phyloP scores from a whole-genome alignment of 257 asterid genomes.

The Lycium barbarum region DNA sequence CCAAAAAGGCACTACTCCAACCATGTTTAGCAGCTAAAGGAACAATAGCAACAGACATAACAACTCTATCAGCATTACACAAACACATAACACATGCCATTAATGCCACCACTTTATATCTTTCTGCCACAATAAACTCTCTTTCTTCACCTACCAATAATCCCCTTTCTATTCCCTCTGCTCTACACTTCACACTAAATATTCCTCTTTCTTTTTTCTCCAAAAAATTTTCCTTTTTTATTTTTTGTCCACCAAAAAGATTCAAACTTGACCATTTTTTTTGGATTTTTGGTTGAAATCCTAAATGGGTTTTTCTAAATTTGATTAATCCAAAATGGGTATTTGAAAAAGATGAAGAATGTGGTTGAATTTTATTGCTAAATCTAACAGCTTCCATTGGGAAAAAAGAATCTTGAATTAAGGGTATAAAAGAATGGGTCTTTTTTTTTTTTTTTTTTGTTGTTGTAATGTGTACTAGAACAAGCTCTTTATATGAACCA shows the following conservation, averaged over 20 bases:
- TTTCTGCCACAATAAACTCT: conserved; percentile 71
- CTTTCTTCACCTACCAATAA: conserved; percentile 54
- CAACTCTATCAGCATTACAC: conserved; percentile 96
- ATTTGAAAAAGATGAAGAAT: conserved; percentile 37
- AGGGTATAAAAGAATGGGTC: conserved; percentile 11
- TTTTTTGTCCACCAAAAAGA: conserved; percentile 34
- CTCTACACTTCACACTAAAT: conserved; percentile 61
- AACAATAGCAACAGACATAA: conserved; percentile 96
- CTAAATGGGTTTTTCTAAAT: conserved; percentile 39
- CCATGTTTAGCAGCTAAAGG: conserved; percentile 90
- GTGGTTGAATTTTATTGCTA: conserved; percentile 33
- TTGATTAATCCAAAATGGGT: conserved; percentile 34
- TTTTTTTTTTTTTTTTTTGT: neutral
- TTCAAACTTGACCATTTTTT: conserved; percentile 34
- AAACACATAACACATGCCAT: conserved; percentile 89
- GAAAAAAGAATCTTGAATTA: conserved; percentile 19
- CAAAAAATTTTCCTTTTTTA: conserved; percentile 26
- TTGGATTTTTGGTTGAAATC: conserved; percentile 29
- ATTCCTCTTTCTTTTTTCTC: conserved; percentile 32
- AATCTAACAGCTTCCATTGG: conserved; percentile 58
- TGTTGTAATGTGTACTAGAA: neutral
- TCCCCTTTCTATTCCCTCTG: conserved; percentile 78
- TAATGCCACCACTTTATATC: conserved; percentile 86
- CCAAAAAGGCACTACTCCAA: conserved; percentile 84
- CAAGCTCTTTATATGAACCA: conserved; percentile 16